A percentile compares a stretch with the other conserved stretches of the same genome.
Evolutionary conservation across 495 filamentous ascomycete species (phyloP).

Genomic region (Amorphotheca resinae): DNA sequence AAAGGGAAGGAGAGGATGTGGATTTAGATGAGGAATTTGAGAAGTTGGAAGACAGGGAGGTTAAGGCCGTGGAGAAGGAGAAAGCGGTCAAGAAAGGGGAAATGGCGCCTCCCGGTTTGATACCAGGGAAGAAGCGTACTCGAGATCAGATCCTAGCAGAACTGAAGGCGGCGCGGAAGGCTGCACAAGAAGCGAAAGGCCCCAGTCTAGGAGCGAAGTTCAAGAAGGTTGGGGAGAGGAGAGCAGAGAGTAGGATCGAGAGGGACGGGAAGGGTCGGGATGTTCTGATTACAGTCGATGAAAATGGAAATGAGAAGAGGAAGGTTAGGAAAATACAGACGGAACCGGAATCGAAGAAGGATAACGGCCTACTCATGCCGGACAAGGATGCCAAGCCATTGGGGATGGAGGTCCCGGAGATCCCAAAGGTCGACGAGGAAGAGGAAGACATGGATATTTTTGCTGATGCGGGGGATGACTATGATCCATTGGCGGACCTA

Average conservation of each 20-base stretch:
- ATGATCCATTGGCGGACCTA: conserved; percentile 71
- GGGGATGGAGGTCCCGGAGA: conserved; percentile 67
- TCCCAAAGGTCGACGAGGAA: conserved; percentile 37
- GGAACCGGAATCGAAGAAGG: conserved; percentile 26
- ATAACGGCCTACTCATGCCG: conserved; percentile 45
- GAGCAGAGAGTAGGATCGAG: conserved; percentile 54
- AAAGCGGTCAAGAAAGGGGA: conserved; percentile 65
- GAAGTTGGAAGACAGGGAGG: conserved; percentile 50
- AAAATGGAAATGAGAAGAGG: conserved; percentile 75
- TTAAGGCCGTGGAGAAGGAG: conserved; percentile 41
- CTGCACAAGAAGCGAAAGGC: conserved; percentile 43
- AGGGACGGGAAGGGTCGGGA: conserved; percentile 64
- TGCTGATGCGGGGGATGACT: conserved; percentile 72
- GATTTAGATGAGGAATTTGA: conserved; percentile 73
- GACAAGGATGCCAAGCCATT: conserved; percentile 53
- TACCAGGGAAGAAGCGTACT: conserved; percentile 51
- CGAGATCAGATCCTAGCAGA: conserved; percentile 75
- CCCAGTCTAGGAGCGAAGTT: conserved; percentile 63
- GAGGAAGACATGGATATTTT: conserved; percentile 69
- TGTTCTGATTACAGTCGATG: conserved; percentile 74
- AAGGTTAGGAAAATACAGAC: conserved; percentile 53
- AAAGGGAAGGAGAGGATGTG: conserved; percentile 23
- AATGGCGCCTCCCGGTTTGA: conserved; percentile 50
- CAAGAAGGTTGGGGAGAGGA: conserved; percentile 61
- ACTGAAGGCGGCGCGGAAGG: conserved; percentile 57